Conservation (phyloP, 169 alveolate species). For the Plasmodium vivax region DNA sequence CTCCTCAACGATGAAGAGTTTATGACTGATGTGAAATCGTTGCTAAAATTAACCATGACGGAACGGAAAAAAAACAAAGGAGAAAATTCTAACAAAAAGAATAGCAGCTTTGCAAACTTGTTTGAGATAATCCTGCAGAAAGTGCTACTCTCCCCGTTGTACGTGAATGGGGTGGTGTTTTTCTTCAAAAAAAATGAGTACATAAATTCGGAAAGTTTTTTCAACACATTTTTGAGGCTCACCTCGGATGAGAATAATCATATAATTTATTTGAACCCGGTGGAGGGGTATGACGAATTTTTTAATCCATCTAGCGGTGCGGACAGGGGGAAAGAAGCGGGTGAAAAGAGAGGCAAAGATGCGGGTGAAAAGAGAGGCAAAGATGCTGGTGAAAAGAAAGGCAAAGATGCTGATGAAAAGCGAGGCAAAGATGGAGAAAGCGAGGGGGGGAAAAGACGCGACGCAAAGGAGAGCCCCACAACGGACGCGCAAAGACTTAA, state of each 20-base stretch:
- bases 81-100: conserved; percentile 41
- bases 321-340: not conserved
- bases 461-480: not conserved
- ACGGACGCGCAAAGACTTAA: conserved; percentile 19
- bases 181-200: conserved; percentile 57
- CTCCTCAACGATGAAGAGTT: conserved; percentile 48
- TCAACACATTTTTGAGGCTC: conserved; percentile 9
- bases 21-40: conserved; percentile 25
- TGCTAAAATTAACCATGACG: conserved; percentile 19
- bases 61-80: conserved; percentile 37
- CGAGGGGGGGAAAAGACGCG: not conserved
- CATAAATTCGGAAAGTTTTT: conserved; percentile 47
- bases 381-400: no score
- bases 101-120: conserved; percentile 9
- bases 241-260: conserved; percentile 17
- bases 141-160: conserved; percentile 36
- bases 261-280: conserved; percentile 44
- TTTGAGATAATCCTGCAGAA: conserved; percentile 33
- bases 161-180: conserved; percentile 52
- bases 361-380: no score
- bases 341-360: not conserved
- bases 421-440: not conserved
- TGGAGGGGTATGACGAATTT: conserved; percentile 28
- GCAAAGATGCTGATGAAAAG: not conserved
- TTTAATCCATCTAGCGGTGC: not conserved